A percentile compares a stretch with the other conserved stretches of the same genome.
These are phyloP conservation scores for Aureobasidium pullulans DNA, from an alignment of 2,329 filamentous ascomycete species.

Conservation along the genomic window DNA sequence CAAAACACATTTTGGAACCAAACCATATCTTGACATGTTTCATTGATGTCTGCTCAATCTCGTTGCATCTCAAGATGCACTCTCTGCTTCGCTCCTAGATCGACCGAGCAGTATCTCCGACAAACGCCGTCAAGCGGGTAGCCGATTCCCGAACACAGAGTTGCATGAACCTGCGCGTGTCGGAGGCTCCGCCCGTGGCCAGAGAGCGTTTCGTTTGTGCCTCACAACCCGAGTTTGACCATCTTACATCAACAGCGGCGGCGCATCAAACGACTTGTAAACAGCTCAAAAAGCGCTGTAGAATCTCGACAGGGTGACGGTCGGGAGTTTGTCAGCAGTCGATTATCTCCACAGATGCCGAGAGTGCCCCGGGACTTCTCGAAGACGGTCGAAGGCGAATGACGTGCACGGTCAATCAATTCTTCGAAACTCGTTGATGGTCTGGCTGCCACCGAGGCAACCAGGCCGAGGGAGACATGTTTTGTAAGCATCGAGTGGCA, in stretches of 20 bases:
- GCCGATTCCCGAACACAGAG: background rate
- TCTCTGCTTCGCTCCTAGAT: background rate
- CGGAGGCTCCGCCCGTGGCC: background rate
- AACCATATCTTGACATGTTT: background rate
- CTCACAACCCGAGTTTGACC: background rate
- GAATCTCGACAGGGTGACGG: background rate
- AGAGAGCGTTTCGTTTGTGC: background rate
- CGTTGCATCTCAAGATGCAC: background rate
- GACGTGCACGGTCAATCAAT: conserved; percentile 12
- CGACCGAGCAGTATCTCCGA: background rate
- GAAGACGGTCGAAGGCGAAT: conserved; percentile 11
- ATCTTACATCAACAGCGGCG: background rate
- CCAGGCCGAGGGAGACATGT: background rate
- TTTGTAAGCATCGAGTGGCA: conserved; percentile 5
- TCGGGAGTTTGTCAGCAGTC: conserved; percentile 2
- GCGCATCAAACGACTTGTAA: background rate
- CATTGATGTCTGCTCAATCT: background rate
- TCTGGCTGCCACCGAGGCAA: conserved; percentile 3
- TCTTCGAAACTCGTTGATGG: background rate
- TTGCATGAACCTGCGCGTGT: background rate
- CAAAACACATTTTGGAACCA: conserved; percentile 1
- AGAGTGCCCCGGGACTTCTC: conserved; percentile 1
- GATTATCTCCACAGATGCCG: background rate
- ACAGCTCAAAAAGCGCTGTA: background rate
- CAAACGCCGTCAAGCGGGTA: background rate